These are phyloP conservation scores for Fomitopsis pinicola DNA, from an alignment of 1,284 basidiomycete genomes.

Conservation along the genomic window DNA sequence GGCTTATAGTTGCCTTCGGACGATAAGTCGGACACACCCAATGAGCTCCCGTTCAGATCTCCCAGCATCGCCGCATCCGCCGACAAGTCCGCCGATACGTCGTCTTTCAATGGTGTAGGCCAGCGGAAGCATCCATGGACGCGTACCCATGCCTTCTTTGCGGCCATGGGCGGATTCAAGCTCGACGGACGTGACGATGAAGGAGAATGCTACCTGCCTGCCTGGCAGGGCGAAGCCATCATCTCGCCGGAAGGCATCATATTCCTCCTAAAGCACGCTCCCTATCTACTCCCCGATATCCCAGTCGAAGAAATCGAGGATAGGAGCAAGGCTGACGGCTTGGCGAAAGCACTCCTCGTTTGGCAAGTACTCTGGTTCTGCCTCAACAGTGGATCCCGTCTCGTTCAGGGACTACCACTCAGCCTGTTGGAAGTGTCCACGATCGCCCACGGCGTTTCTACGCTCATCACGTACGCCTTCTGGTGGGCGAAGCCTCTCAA, in stretches of 20 bases:
- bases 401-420: conserved; percentile 11
- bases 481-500: conserved; percentile 18
- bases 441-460: conserved; percentile 12
- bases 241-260: not conserved
- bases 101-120: not conserved
- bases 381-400: conserved; percentile 17
- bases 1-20: too few species aligned
- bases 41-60: not conserved
- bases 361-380: conserved; percentile 25
- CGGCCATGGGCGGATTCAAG: conserved; percentile 19
- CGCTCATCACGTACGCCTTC: conserved; percentile 12
- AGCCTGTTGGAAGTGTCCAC: conserved; percentile 16
- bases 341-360: conserved; percentile 19
- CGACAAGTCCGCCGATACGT: not conserved
- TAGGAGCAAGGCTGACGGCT: conserved; percentile 19
- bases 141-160: conserved; percentile 16
- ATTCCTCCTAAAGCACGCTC: conserved; percentile 13
- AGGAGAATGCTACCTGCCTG: conserved; percentile 4
- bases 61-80: not conserved
- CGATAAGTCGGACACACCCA: too few species aligned
- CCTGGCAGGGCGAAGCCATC: conserved; percentile 1
- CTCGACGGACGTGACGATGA: conserved; percentile 7
- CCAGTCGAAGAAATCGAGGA: conserved; percentile 16
- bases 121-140: conserved; percentile 4
- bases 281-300: conserved; percentile 12